Percentiles rank a stretch among this genome's conserved stretches.
Evolutionary conservation across 176 grass and related monocot species (phyloP).

Genomic region (Eragrostis nindensis): DNA sequence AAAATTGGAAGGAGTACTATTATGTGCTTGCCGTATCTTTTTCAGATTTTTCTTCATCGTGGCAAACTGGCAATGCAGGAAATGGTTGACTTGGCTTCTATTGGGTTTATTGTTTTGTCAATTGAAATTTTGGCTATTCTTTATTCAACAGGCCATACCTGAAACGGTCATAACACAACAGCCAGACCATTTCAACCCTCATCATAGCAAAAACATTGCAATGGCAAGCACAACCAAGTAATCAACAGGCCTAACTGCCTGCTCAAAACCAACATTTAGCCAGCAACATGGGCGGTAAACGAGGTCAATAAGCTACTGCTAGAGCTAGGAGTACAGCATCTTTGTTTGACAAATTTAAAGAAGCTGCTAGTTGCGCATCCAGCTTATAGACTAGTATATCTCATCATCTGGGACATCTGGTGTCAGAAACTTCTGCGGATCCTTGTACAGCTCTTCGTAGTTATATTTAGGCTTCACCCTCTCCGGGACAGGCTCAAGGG

Average conservation of each 20-base stretch:
- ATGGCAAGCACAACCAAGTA: not conserved
- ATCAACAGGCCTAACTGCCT: not conserved
- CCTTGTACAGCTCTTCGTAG: conserved; percentile 65
- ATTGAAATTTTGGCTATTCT: not conserved
- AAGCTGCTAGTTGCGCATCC: not conserved
- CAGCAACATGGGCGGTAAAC: not conserved
- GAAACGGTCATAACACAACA: conserved; percentile 9
- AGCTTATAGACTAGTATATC: conserved; percentile 64
- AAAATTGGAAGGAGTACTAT: too few species aligned
- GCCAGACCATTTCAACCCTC: not conserved
- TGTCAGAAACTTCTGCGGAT: conserved; percentile 75
- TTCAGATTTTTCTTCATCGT: not conserved
- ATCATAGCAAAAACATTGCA: not conserved
- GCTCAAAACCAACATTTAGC: conserved; percentile 8
- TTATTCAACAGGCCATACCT: not conserved
- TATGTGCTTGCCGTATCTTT: not conserved
- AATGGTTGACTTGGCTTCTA: not conserved
- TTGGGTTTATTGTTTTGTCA: not conserved
- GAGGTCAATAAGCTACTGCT: conserved; percentile 33
- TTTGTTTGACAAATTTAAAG: conserved; percentile 32
- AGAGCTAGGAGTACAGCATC: conserved; percentile 17
- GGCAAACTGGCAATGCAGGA: not conserved
- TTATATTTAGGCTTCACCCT: conserved; percentile 68
- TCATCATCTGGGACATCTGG: conserved; percentile 88
- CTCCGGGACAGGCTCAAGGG: conserved; percentile 61